These are phyloP conservation scores for Amanita pallidorosea DNA, from an alignment of 768 basidiomycete species.

Conservation along the genomic window DNA sequence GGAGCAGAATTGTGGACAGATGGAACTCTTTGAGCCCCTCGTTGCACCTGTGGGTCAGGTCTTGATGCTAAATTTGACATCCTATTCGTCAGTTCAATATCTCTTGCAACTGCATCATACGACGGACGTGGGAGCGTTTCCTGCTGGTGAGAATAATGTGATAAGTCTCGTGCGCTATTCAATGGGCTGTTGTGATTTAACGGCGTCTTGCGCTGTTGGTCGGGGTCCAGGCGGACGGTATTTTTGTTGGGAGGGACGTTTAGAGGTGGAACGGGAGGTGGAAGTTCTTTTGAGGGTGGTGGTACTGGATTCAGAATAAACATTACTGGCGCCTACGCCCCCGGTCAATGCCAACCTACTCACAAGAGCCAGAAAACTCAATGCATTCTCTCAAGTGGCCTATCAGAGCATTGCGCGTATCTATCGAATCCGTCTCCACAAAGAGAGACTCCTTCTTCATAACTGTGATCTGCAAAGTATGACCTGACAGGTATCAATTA, in stretches of 20 bases:
- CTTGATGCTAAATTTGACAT: slow-evolving; percentile 14
- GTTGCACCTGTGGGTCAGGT: slow-evolving; percentile 19
- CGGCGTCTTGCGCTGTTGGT: neutral
- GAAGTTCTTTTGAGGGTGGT: slow-evolving; percentile 48
- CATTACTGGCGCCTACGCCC: neutral
- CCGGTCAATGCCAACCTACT: slow-evolving; percentile 18
- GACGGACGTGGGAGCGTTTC: neutral
- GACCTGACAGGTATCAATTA: slow-evolving; percentile 32
- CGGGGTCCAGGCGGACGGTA: too few relatives aligned
- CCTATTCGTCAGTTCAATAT: slow-evolving; percentile 4
- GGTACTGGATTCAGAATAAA: slow-evolving; percentile 28
- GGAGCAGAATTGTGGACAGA: slow-evolving; percentile 13
- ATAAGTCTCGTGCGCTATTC: neutral
- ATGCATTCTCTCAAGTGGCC: slow-evolving; percentile 76
- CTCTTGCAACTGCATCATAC: neutral
- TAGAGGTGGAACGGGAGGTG: slow-evolving; percentile 55
- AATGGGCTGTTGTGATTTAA: neutral
- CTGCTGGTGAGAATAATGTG: neutral
- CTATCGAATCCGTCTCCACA: slow-evolving; percentile 48
- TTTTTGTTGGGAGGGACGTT: neutral
- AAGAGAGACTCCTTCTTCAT: slow-evolving; percentile 82
- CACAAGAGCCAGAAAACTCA: slow-evolving; percentile 66
- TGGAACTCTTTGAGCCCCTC: slow-evolving; percentile 15
- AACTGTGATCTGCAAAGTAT: slow-evolving; percentile 64
- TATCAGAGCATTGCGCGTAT: slow-evolving; percentile 52